A percentile compares a stretch with the other conserved stretches of the same genome.
Evolutionary conservation across 1,284 basidiomycete genomes (phyloP).

Genomic region (Malassezia dermatis): DNA sequence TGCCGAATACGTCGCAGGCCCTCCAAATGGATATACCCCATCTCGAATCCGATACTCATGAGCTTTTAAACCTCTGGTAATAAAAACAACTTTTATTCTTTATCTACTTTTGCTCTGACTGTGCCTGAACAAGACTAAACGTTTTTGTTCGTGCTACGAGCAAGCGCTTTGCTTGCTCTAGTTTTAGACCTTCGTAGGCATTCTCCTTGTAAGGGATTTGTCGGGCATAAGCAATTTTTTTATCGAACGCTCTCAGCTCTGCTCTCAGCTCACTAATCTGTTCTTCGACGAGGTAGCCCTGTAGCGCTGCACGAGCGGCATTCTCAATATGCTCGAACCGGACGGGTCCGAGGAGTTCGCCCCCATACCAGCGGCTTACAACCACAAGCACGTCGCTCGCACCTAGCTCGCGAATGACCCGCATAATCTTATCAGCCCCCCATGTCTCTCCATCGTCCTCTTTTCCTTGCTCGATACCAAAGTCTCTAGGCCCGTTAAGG

Average conservation of each 20-base stretch:
- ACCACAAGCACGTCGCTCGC: constrained; percentile 39
- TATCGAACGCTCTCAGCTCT: constrained; percentile 27
- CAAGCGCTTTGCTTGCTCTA: constrained; percentile 6
- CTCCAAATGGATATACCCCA: constrained; percentile 3
- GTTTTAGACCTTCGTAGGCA: constrained; percentile 3
- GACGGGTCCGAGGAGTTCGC: constrained; percentile 59
- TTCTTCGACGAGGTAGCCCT: constrained; percentile 58
- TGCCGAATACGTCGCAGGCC: constrained; percentile 4
- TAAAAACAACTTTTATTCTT: neutral
- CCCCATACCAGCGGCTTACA: constrained; percentile 59
- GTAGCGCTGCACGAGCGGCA: constrained; percentile 63
- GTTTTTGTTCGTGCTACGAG: constrained; percentile 11
- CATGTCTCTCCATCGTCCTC: constrained; percentile 45
- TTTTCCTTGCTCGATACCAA: constrained; percentile 30
- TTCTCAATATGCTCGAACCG: constrained; percentile 69
- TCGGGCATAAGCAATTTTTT: constrained; percentile 11
- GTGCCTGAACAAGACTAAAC: neutral
- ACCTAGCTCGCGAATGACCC: constrained; percentile 29
- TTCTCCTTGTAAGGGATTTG: neutral
- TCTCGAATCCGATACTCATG: constrained; percentile 5
- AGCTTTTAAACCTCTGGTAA: constrained; percentile 13
- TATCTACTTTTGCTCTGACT: neutral
- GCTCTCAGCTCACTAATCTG: constrained; percentile 21
- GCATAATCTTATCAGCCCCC: constrained; percentile 33
- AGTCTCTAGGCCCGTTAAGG: constrained; percentile 36